Evolutionary conservation across 2,329 filamentous ascomycete species (phyloP), one percentile per base, ranked within the genome.

Genomic region (Microcera coccophila): DNA sequence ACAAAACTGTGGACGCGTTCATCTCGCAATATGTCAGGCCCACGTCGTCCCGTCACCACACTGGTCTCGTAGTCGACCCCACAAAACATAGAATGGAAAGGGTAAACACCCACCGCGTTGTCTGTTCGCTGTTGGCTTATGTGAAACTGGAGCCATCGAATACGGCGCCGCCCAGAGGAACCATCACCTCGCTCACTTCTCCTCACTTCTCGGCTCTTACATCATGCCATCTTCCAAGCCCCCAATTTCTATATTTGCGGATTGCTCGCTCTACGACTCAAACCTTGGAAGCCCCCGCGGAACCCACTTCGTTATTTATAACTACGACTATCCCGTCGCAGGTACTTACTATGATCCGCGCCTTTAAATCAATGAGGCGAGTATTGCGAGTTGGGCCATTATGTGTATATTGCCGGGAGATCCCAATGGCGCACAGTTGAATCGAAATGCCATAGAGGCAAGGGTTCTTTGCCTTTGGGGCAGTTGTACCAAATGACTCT

Each of bases 271-370:
- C 7, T 75, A 72, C 42, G 48, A 53, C 4, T 38, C 41, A n/a
- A 63, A 63, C 36, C 54, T 52, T 2, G 62, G 60, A 15, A 64
- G 43, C 34, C 31, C 45, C 3, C 33, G 42, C 14, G 72, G 72
- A 15, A 66, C 70, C 8, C 79, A 83, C 59, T 87, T 87, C 56
- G 78, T 87, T 39, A 73, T 87, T 28, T 82, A 87, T 60, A 83
- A 88, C 57, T 83, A 88, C 58, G 82, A 86, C 56, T 84, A 87
- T 58, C 84, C 84, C 2, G 61, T 85, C 33, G 81, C 84, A 9
- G 82, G 84, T 18, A 73, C 74, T 1, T 80, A 84, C 58, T 85
- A 87, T 66, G 84, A 87, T 61, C 69, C 87, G 16, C 72, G 84
- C 3, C 67, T 87, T 15, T 83, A 87, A 60, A 83, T 87, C 59